phyloP scores from a whole-genome alignment of 2,329 filamentous ascomycete genomes.

The Blastomyces gilchristii region DNA sequence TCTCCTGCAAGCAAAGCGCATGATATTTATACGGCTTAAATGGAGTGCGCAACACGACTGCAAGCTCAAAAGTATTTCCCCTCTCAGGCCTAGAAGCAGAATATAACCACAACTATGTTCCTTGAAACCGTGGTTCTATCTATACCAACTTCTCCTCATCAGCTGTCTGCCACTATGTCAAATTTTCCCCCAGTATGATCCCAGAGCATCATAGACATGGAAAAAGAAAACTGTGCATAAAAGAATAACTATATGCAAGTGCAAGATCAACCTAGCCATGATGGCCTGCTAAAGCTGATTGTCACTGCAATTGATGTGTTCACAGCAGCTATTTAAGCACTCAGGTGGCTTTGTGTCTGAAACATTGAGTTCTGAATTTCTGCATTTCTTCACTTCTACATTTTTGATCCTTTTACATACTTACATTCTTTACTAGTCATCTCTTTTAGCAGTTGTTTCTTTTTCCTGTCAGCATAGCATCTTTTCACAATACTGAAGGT shows the following conservation, averaged over 20 bases:
- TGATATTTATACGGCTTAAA: too few species aligned
- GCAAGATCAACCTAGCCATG: background rate
- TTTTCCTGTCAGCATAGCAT: background rate
- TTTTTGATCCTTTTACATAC: conserved; percentile 2
- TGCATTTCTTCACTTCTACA: too few species aligned
- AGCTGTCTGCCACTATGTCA: background rate
- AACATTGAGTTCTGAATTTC: background rate
- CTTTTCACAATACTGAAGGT: too few species aligned
- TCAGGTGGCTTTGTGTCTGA: background rate
- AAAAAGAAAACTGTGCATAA: background rate
- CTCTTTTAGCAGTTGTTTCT: background rate
- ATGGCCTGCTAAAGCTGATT: background rate
- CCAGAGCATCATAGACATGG: background rate
- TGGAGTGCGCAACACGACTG: too few species aligned
- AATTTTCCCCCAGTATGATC: background rate
- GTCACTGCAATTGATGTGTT: background rate
- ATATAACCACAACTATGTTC: background rate
- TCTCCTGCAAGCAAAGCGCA: too few species aligned
- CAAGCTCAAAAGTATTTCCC: background rate
- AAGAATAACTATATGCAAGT: background rate
- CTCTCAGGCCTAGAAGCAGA: background rate
- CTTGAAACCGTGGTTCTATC: background rate
- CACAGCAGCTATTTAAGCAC: background rate
- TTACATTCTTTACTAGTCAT: conserved; percentile 1
- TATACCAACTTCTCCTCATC: background rate